These are phyloP conservation scores for Dioscorea alata DNA, from an alignment of 106 monocot genomes.

Conservation along the genomic window DNA sequence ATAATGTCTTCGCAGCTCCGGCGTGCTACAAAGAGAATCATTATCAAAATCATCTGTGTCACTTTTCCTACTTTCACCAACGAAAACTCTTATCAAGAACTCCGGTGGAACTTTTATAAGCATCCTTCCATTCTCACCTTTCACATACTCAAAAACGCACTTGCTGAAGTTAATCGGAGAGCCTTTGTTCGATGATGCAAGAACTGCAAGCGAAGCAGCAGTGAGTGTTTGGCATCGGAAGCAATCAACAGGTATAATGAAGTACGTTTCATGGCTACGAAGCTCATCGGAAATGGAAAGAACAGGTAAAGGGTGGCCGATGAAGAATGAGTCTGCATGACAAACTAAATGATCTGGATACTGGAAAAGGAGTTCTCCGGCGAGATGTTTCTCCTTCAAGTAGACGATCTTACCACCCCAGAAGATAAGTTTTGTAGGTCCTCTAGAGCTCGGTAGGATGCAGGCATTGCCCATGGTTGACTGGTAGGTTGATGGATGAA, in stretches of 20 bases:
- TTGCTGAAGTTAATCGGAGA: constrained; percentile 1
- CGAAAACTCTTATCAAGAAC: constrained; percentile 2
- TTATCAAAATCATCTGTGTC: background rate
- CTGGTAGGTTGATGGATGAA: background rate
- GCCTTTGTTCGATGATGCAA: background rate
- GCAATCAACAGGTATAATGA: constrained; percentile 6
- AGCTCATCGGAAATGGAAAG: constrained; percentile 8
- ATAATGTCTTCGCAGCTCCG: constrained; percentile 27
- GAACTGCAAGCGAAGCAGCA: background rate
- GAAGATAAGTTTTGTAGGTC: constrained; percentile 4
- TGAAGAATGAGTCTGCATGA: constrained; percentile 10
- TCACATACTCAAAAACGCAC: constrained; percentile 8
- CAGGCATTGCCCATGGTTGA: background rate
- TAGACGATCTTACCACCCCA: constrained; percentile 6
- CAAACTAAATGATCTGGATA: constrained; percentile 14
- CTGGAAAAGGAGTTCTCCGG: constrained; percentile 10
- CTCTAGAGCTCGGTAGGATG: background rate
- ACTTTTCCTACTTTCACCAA: background rate
- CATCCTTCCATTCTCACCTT: constrained; percentile 1
- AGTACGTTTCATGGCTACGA: constrained; percentile 2
- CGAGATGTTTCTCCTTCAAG: background rate
- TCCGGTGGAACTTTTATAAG: constrained; percentile 12
- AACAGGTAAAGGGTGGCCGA: constrained; percentile 12
- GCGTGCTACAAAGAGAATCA: constrained; percentile 13
- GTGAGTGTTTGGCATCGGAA: constrained; percentile 9